Conservation (phyloP, 345 rosid species). For the Noccaea bulbosa region DNA sequence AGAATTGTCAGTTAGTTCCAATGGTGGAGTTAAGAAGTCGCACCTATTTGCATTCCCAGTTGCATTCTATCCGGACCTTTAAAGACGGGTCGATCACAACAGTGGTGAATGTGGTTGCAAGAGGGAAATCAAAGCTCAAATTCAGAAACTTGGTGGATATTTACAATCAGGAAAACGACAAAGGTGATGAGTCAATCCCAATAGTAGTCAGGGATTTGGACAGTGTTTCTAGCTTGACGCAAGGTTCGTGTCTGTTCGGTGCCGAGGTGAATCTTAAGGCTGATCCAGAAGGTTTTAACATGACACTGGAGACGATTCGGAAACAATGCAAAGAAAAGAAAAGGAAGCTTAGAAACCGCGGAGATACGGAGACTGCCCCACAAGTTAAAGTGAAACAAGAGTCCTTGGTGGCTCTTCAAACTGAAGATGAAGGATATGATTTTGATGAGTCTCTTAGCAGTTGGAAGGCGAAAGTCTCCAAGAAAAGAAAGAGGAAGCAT, state of each 20-base stretch:
- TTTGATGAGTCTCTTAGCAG: constrained; percentile 56
- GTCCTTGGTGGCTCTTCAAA: constrained; percentile 11
- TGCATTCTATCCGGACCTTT: constrained; percentile 52
- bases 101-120: constrained; percentile 44
- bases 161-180: constrained; percentile 34
- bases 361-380: constrained; percentile 27
- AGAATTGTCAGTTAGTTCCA: constrained; percentile 7
- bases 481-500: constrained; percentile 46
- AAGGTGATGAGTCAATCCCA: constrained; percentile 26
- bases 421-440: constrained; percentile 51
- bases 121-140: constrained; percentile 52
- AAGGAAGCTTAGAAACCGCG: constrained; percentile 47
- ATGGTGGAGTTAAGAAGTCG: constrained; percentile 65
- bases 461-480: constrained; percentile 55
- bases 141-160: constrained; percentile 55
- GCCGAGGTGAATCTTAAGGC: constrained; percentile 23
- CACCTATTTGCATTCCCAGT: constrained; percentile 38
- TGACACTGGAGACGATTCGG: constrained; percentile 63
- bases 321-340: constrained; percentile 60
- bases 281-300: constrained; percentile 39
- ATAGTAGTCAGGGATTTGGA: constrained; percentile 43
- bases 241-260: constrained; percentile 33
- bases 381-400: constrained; percentile 40
- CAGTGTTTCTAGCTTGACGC: constrained; percentile 21
- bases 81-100: constrained; percentile 47